Evolutionary conservation across 2,329 filamentous ascomycete genomes (phyloP), one percentile per base, ranked within the genome.

Genomic region (Blastomyces emzantsi): DNA sequence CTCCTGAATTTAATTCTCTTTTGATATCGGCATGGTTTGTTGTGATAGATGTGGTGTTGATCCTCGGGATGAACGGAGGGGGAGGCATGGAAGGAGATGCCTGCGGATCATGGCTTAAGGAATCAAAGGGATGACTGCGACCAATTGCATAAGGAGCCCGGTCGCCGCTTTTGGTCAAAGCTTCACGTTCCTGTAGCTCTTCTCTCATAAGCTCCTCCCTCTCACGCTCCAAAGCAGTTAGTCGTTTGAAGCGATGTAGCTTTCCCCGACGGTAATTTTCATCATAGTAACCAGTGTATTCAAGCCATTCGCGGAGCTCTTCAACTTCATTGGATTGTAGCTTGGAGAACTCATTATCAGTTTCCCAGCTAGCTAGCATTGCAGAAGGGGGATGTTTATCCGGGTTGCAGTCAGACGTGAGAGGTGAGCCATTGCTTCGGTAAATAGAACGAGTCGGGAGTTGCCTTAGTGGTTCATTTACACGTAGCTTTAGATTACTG

Each of bases 241-340:
- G 67, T 43, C 66, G 45, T 70, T 70, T 64, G 51, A 54, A 60
- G 25, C 67, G 66, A 19, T 49, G 22, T 8, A 68, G 39, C 13
- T 49, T 63, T 36, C 72, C 73, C 51, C 66, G 66, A 66, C 74
- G 72, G 58, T 75, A 74, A n/a, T 64, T 63, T 49, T 62, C 62
- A 67, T 76, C 72, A 65, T 75, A 69, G 64, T 70, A 77, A 2
- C 71, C 70, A 33, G 74, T 75, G 28, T 74, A 67, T 15, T 72
- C 68, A 49, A 77, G 64, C 73, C 74, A 77, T 62, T 75, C 72
- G 66, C 68, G 70, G 41, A 77, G 63, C 62, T 76, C 72, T 45
- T 69, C 63, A 25, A 67, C 36, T 52, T 66, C 66, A 41, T 41
- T 45, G 17, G 47, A 36, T 17, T 57, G 51, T 25, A 68, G 49